Base-by-base conservation (phyloP, 1,284 basidiomycete genomes). In the Porodaedalea pini region DNA sequence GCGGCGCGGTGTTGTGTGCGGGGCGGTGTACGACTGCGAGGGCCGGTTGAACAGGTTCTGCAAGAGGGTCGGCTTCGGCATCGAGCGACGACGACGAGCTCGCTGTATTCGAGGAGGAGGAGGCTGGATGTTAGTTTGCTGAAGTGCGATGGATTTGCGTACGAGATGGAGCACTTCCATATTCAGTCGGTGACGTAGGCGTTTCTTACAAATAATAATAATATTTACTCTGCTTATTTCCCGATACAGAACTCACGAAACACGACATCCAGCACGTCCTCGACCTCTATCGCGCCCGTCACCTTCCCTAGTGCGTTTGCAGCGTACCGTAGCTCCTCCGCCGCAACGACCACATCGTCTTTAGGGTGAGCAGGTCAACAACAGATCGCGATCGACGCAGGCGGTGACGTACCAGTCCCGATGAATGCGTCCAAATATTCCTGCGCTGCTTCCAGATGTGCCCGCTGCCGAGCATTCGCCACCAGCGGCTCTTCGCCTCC, bases 231-330 rank as follows among this genome's bases (percentile, higher is more conserved):
- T 21, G 44, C 23, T 59, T 67, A 91, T 72, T 92, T 92, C 31
- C 92, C 92, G 57, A 94, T 91, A 67, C 91, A 94, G 69, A 94
- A 94, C 54, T 89, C 86, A 32, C 78, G 76, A 68, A 95, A 95
- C 34, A 95, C 79, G 34, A 80, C 80, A 59, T 93, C 92, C 19
- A 95, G 70, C 6, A 94, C 77, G 60, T 94, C 89, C 65, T 95
- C 88, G 29, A 86, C 79, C 51, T 84, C 81, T 59, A 90, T 81
- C 23, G 77, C 67, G 1, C 92, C 92, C 3, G 88, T 86, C 15
- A 94, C 81, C 58, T 83, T 83, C 1, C 90, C 92, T n/a, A 95
- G 77, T 4, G 89, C 83, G 57, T 81, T 79, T 0, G 88, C 86
- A 2, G 92, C 92, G 67, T 92, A 91, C 19, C 92, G 81, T 36